Conservation (phyloP, 768 basidiomycete species). For the Cantharellus anzutake region DNA sequence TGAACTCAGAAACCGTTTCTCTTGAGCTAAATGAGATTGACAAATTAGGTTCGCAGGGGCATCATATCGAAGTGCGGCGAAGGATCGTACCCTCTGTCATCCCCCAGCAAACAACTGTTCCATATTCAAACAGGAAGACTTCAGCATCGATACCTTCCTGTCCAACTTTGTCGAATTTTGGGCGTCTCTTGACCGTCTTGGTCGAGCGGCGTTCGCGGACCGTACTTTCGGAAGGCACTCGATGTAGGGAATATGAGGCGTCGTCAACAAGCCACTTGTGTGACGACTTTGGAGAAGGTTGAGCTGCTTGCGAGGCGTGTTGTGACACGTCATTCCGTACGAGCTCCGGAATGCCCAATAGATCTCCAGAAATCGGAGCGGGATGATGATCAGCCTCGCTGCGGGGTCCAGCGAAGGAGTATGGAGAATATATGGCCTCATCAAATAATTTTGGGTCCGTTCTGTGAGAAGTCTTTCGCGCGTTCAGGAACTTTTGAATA, state of each 20-base stretch:
- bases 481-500: conserved; percentile 76
- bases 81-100: conserved; percentile 46
- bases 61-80: too few relatives aligned
- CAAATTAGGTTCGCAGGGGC: too few relatives aligned
- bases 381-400: too few relatives aligned
- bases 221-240: neutral
- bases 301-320: neutral
- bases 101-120: conserved; percentile 93
- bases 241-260: neutral
- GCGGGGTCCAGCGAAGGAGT: conserved; percentile 39
- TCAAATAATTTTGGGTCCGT: conserved; percentile 79
- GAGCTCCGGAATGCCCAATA: conserved; percentile 62
- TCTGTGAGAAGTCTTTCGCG: conserved; percentile 62
- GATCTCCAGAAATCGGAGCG: conserved; percentile 27
- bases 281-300: neutral
- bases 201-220: neutral
- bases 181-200: conserved; percentile 4
- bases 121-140: conserved; percentile 86
- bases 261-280: neutral
- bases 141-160: conserved; percentile 40
- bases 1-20: conserved; percentile 75
- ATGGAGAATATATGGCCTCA: conserved; percentile 87
- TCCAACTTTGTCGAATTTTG: conserved; percentile 12
- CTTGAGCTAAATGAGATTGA: conserved; percentile 30
- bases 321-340: conserved; percentile 2